Evolutionary conservation across 257 asterid species (phyloP).

Genomic region (Ilex asprella): DNA sequence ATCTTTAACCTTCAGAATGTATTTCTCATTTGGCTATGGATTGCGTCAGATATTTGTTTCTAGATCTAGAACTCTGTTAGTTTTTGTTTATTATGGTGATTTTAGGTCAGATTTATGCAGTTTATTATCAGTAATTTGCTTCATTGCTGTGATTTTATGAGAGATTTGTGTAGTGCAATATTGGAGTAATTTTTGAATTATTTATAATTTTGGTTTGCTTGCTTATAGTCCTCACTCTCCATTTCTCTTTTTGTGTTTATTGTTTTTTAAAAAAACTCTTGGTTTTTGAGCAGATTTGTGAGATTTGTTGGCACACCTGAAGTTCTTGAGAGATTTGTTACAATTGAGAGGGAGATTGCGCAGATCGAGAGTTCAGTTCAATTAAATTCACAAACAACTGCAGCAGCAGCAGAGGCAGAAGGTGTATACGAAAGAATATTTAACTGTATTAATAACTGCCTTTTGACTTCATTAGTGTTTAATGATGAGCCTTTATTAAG

Average conservation of each 20-base stretch:
- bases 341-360: slow-evolving; percentile 59
- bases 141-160: neutral
- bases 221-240: neutral
- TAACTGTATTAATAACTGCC: neutral
- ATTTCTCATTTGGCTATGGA: too few species aligned
- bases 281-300: slow-evolving; percentile 50
- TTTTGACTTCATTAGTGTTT: neutral
- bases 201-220: too few species aligned
- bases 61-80: too few species aligned
- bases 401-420: slow-evolving; percentile 26
- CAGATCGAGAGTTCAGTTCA: slow-evolving; percentile 67
- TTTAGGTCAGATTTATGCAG: neutral
- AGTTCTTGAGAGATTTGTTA: slow-evolving; percentile 73
- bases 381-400: slow-evolving; percentile 37
- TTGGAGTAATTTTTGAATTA: too few species aligned
- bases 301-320: slow-evolving; percentile 78
- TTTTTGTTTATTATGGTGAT: neutral
- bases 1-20: too few species aligned
- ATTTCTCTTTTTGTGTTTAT: neutral
- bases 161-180: neutral
- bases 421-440: slow-evolving; percentile 24
- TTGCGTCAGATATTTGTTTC: too few species aligned
- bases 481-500: neutral
- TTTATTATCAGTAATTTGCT: neutral
- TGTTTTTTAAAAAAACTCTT: neutral